A percentile compares a stretch with the other conserved stretches of the same genome.
Evolutionary conservation across 164 flowering plant species (phyloP).

Genomic region (Berberis thunbergii): DNA sequence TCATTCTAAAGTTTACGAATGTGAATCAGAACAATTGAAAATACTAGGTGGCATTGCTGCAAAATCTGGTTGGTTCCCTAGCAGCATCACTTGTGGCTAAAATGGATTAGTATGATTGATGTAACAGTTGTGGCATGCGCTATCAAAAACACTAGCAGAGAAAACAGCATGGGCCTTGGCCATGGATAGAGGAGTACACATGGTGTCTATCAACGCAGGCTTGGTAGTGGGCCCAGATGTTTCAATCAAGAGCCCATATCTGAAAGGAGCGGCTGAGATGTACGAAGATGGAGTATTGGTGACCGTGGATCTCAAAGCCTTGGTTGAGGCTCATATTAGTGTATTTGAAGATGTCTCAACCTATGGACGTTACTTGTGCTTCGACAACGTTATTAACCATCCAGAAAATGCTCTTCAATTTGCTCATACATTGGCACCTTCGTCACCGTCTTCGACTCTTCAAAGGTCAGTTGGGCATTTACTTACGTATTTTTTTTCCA

Average conservation of each 20-base stretch:
- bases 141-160: slow-evolving; percentile 75
- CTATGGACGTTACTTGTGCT: slow-evolving; percentile 76
- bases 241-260: slow-evolving; percentile 37
- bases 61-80: no score
- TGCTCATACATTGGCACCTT: slow-evolving; percentile 23
- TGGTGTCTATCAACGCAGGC: slow-evolving; percentile 72
- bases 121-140: slow-evolving; percentile 69
- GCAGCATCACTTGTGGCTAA: no score
- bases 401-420: slow-evolving; percentile 38
- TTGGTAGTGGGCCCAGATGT: slow-evolving; percentile 37
- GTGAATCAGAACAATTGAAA: no score
- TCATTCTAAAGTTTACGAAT: no score
- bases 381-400: slow-evolving; percentile 42
- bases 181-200: slow-evolving; percentile 64
- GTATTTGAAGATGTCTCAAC: slow-evolving; percentile 52
- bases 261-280: slow-evolving; percentile 88
- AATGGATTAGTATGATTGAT: neutral
- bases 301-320: slow-evolving; percentile 43
- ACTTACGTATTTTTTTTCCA: neutral
- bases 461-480: neutral
- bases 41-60: no score
- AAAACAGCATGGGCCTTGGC: slow-evolving; percentile 82
- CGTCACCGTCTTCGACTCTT: slow-evolving; percentile 7
- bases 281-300: slow-evolving; percentile 67
- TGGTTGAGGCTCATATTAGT: slow-evolving; percentile 67